phyloP scores from a whole-genome alignment of 495 filamentous ascomycete genomes.

The Trichoderma erinaceum region DNA sequence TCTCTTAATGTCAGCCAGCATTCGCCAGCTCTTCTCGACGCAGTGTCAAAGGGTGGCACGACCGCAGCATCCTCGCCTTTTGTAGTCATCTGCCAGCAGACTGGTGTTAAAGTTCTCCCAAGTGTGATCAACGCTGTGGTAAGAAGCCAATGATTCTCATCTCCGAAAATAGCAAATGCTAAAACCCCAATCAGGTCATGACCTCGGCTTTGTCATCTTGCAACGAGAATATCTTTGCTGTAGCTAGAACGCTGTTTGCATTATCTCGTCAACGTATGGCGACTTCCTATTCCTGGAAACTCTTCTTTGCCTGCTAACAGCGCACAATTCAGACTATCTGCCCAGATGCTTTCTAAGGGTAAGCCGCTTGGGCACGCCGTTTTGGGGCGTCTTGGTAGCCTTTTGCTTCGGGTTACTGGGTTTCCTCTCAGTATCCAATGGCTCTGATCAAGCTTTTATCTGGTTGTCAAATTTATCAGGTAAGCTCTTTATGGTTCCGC shows the following conservation, averaged over 20 bases:
- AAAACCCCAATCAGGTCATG: neutral
- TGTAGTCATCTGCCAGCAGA: slow-evolving; percentile 8
- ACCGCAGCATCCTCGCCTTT: neutral
- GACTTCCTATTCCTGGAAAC: neutral
- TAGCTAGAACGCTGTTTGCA: neutral
- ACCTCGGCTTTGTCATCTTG: slow-evolving; percentile 1
- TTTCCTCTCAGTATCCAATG: neutral
- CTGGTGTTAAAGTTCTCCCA: neutral
- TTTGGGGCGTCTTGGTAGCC: neutral
- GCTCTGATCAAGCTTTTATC: neutral
- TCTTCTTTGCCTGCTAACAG: neutral
- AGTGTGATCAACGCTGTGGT: slow-evolving; percentile 9
- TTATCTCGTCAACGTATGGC: slow-evolving; percentile 5
- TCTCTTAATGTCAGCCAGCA: slow-evolving; percentile 7
- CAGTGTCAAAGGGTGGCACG: neutral
- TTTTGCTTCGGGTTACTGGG: neutral
- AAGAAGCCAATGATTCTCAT: neutral
- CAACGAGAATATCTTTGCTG: slow-evolving; percentile 1
- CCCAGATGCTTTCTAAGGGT: neutral
- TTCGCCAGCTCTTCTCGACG: neutral
- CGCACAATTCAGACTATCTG: neutral
- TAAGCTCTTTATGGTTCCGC: neutral
- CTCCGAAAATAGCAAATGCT: neutral
- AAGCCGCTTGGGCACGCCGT: neutral
- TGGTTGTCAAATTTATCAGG: neutral